Base-by-base conservation (phyloP, 2,329 filamentous ascomycete genomes). In the Nectriaceae sp. region DNA sequence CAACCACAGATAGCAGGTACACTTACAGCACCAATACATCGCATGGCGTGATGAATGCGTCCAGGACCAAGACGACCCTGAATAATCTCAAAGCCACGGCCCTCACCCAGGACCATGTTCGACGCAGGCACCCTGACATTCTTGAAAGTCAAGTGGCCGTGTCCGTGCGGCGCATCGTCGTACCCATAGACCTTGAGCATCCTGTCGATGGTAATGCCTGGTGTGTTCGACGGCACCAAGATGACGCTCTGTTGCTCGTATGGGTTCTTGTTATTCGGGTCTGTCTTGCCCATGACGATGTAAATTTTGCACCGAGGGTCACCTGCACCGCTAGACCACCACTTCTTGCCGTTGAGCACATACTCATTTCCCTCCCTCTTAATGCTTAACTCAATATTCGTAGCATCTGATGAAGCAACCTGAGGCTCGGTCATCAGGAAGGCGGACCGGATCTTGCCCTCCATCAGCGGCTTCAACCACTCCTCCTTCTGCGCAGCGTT, bases 31-130 rank as follows among this genome's bases (percentile, higher is more conserved):
- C 94, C 94, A 66, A 99, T 94, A 52, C 85, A 87, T 56, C 94
- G 86, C 94, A 99, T 99, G 51, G 91, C 90, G 75, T 99, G 94
- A 75, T 99, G 94, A 67, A 99, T 97, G 49, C 94, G 89, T 26
- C 94, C 94, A 2, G 94, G 94, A 1, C 94, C 94, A 20, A 99
- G 86, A 60, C 94, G 90, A 49, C 94, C 94, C 70, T 99, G 94
- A 66, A 99, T 97, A 66, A 99, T 96, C 72, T 99, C 94, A 70
- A 99, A 99, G 18, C 94, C 94, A 54, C 90, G 85, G 56, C 94
- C 94, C 69, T 94, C 90, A 52, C 94, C 93, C 3, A 99, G 86
- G 11, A 97, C 88, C 65, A 99, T 87, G 75, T 89, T 94, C 62
- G 77, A 75, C 24, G 78, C 84, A 6, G 93, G 93, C 1, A 99